A percentile compares a stretch with the other conserved stretches of the same genome.
These are phyloP conservation scores for Aspergillus alliaceus DNA, from an alignment of 2,329 filamentous ascomycete genomes.

Conservation along the genomic window DNA sequence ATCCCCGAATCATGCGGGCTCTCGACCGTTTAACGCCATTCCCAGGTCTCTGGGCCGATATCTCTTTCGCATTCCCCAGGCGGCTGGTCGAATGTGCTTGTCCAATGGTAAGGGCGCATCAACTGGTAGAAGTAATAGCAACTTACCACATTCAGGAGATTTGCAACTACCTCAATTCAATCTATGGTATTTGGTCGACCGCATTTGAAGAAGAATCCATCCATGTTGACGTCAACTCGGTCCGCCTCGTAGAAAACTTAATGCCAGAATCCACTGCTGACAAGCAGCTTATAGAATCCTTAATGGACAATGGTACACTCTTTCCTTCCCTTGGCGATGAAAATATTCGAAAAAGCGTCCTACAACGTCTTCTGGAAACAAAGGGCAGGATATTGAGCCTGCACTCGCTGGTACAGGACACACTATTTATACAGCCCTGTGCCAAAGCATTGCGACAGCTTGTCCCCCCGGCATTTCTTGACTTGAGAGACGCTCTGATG, in stretches of 20 bases:
- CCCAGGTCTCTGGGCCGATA: slow-evolving; percentile 2
- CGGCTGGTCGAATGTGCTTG: neutral
- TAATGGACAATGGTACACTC: neutral
- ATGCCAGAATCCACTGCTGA: neutral
- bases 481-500: neutral
- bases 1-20: neutral
- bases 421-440: slow-evolving; percentile 3
- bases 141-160: neutral
- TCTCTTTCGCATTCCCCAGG: slow-evolving; percentile 1
- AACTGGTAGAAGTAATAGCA: no score
- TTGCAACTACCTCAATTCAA: neutral
- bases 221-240: neutral
- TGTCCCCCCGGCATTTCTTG: neutral
- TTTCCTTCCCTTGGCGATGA: neutral
- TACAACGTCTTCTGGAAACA: neutral
- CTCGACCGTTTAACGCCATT: slow-evolving; percentile 1
- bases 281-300: neutral
- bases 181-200: neutral
- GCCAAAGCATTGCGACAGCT: neutral
- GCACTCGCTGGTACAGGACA: neutral
- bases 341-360: neutral
- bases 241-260: neutral
- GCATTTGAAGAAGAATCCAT: neutral
- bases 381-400: neutral
- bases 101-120: neutral